These are phyloP conservation scores for Thielaviopsis musarum DNA, from an alignment of 2,329 filamentous ascomycete genomes.

Conservation along the genomic window DNA sequence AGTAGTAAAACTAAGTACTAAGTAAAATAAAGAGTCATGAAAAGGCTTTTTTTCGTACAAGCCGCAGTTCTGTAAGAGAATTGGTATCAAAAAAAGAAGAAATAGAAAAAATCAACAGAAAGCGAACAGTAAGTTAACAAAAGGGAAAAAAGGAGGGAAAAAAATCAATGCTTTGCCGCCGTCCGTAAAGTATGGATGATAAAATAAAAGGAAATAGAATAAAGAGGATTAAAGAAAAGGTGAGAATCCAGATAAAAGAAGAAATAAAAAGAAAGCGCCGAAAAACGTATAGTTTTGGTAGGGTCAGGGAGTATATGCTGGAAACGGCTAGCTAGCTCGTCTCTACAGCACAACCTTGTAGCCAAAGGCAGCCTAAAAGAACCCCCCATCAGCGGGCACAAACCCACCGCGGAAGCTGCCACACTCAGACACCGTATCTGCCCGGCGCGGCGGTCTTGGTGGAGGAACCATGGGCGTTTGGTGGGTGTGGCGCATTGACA, in stretches of 20 bases:
- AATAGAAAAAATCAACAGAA: not conserved
- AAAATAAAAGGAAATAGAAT: not conserved
- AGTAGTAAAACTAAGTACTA: not conserved
- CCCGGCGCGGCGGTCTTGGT: conserved; percentile 3
- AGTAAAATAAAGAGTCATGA: not conserved
- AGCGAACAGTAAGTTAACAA: not conserved
- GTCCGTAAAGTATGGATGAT: not conserved
- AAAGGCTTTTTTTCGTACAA: not conserved
- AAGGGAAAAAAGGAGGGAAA: not conserved
- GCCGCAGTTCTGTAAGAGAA: not conserved
- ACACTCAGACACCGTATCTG: conserved; percentile 3
- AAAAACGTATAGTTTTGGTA: not conserved
- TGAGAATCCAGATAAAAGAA: conserved; percentile 4
- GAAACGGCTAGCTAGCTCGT: not conserved
- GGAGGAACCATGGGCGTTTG: conserved; percentile 6
- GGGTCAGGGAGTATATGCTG: not conserved
- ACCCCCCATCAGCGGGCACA: conserved; percentile 5
- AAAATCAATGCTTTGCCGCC: conserved; percentile 12
- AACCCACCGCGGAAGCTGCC: conserved; percentile 1
- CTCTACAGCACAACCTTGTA: not conserved
- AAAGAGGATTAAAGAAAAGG: not conserved
- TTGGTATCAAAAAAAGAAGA: conserved; percentile 1
- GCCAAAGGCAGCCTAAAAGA: conserved; percentile 2
- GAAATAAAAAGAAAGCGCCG: not conserved
- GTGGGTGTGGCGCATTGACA: not conserved